Base-by-base conservation (phyloP, 305 asterid genomes). In the Monarda citriodora region DNA sequence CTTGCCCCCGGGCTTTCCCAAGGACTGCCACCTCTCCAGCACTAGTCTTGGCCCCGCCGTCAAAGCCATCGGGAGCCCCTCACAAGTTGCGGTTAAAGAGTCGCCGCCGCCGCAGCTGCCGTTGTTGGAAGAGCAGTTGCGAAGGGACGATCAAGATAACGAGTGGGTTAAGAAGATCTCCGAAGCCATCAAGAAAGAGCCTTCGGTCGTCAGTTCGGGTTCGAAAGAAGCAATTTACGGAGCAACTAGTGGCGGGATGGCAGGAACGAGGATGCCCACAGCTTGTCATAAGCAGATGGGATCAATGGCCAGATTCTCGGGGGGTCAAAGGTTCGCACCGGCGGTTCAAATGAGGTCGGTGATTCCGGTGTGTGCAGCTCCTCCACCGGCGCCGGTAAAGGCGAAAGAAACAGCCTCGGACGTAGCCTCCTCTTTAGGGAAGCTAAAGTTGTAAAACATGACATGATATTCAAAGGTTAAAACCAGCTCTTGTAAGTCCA, bases 281-380 rank as follows among this genome's bases (percentile, higher is more conserved):
- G 50, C 25, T 15, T 67, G 66, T 21, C 56, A 67, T 4, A 59
- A 40, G n/a, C 65, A 63, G 31, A 63, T 65, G 17, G 67, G 72
- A 51, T 32, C 5, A 17, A 50, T 60, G 65, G 13, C 77, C 23
- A 26, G 61, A 21, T 46, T 54, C 37, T 26, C 9, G 12, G 62
- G 64, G 12, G 44, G 52, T 2, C 77, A 53, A 54, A 71, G 70
- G 47, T 64, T 77, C 10, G 94, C 85, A n/a, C 89, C 87, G 0
- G 87, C 85, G 12, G 89, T 82, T 64, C 94, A 85, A 56, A 76
- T 85, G 8, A 79, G 89, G 40, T 80, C 89, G 20, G 85, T 82
- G 32, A 67, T 78, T 38, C 94, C 89, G 31, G 89, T 82, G 5
- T 76, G 89, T 37, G 77, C 89, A 26, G 77, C 95, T 64, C 86